Percentiles rank a stretch among this genome's conserved stretches.
Conservation (phyloP, 345 rosid species). For the Salix purpurea region DNA sequence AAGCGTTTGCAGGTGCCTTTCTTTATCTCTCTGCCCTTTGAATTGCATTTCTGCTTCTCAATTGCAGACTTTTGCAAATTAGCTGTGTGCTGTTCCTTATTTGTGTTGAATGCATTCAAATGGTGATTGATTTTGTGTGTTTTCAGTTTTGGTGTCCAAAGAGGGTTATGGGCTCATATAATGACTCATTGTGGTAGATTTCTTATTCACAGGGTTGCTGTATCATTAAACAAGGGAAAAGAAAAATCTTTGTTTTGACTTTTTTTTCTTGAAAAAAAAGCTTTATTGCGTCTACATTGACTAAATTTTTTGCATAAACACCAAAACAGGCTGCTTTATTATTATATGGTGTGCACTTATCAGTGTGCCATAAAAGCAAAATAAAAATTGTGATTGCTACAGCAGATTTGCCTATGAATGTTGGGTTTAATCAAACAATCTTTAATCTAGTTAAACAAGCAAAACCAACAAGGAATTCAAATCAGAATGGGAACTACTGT, state of each 20-base stretch:
- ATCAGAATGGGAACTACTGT: not conserved
- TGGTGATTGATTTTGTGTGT: not conserved
- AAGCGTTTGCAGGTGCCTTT: slow-evolving; percentile 67
- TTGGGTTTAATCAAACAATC: not conserved
- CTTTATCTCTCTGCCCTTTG: not conserved
- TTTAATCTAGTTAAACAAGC: not conserved
- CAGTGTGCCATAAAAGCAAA: not conserved
- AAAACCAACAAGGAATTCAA: not conserved
- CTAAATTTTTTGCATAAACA: not conserved
- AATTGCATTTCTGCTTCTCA: not conserved
- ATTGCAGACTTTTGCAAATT: not conserved
- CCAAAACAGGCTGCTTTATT: not conserved
- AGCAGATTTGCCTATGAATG: not conserved
- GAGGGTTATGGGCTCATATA: not conserved
- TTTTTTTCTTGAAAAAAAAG: not conserved
- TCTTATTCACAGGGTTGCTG: not conserved
- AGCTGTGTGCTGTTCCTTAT: not conserved
- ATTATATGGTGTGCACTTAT: not conserved
- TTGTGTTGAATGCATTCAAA: not conserved
- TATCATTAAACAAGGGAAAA: not conserved
- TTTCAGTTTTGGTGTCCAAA: not conserved
- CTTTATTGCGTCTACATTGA: not conserved
- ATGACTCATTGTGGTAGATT: not conserved
- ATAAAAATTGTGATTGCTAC: not conserved
- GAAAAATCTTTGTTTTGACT: not conserved